A percentile compares a stretch with the other conserved stretches of the same genome.
Conservation (phyloP, 1,284 basidiomycete species). For the Austroboletus niveus region DNA sequence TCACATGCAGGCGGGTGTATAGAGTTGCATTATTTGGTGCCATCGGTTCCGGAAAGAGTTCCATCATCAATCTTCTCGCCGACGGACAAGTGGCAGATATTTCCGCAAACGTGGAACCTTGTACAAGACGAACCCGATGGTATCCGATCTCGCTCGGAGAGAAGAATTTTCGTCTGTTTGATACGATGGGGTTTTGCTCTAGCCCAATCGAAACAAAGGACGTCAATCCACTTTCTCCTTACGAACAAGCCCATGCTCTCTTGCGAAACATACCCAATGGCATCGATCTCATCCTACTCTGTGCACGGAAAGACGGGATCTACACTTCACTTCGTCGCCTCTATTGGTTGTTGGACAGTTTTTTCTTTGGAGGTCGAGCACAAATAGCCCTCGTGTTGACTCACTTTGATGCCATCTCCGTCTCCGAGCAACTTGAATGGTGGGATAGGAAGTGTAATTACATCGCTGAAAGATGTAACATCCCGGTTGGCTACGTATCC, state of each 20-base stretch:
- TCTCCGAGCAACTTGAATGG: too few species aligned
- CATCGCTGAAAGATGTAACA: too few species aligned
- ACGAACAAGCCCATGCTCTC: conserved; percentile 10
- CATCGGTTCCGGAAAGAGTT: neutral
- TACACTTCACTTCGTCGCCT: neutral
- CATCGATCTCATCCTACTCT: conserved; percentile 7
- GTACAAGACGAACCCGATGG: neutral
- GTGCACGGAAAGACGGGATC: conserved; percentile 2
- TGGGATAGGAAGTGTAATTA: too few species aligned
- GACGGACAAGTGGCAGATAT: neutral
- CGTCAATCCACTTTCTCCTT: neutral
- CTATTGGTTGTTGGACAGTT: conserved; percentile 4
- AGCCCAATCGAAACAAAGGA: neutral
- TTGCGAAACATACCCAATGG: conserved; percentile 4
- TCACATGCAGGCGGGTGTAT: too few species aligned
- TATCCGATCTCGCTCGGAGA: neutral
- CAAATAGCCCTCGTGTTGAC: conserved; percentile 33
- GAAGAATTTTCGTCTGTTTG: neutral
- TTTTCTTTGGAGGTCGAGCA: conserved; percentile 12
- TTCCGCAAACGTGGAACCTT: neutral
- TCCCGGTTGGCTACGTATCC: too few species aligned
- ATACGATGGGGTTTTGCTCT: neutral
- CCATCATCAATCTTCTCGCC: conserved; percentile 8
- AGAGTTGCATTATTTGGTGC: too few species aligned
- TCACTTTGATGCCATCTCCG: too few species aligned